These are phyloP conservation scores for Kuraishia piskuri DNA, from an alignment of 805 yeast genomes.

Conservation along the genomic window DNA sequence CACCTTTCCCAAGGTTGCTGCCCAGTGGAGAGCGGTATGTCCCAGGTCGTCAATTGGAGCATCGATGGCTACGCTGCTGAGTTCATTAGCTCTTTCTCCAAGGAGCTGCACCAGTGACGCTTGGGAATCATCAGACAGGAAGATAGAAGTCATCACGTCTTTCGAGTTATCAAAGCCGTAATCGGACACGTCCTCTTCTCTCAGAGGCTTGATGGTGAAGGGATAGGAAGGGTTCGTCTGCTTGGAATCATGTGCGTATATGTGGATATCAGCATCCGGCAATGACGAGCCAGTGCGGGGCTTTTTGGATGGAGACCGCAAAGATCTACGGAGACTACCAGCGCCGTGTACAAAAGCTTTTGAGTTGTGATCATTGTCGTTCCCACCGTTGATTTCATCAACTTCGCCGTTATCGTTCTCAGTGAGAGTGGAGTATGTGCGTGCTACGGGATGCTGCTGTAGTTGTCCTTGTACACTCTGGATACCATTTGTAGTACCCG, in stretches of 20 bases:
- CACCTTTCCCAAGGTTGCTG: constrained; percentile 80
- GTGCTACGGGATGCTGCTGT: constrained; percentile 1
- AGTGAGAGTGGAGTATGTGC: constrained; percentile 20
- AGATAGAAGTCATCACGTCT: constrained; percentile 41
- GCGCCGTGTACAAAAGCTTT: neutral
- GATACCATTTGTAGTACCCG: neutral
- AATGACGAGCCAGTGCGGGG: constrained; percentile 14
- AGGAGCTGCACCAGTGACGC: constrained; percentile 17
- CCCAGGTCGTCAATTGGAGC: constrained; percentile 91
- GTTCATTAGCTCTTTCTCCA: constrained; percentile 17
- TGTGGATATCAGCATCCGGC: constrained; percentile 14
- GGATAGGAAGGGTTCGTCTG: constrained; percentile 36
- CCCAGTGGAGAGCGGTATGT: constrained; percentile 93
- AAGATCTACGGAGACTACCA: constrained; percentile 2
- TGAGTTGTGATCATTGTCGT: neutral
- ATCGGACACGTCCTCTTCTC: constrained; percentile 2
- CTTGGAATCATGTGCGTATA: constrained; percentile 28
- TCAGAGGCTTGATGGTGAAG: constrained; percentile 39
- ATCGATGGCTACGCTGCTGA: constrained; percentile 49
- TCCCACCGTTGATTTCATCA: constrained; percentile 1
- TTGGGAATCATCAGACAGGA: constrained; percentile 32
- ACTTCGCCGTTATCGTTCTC: constrained; percentile 20
- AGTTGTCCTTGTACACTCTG: neutral
- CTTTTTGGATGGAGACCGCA: constrained; percentile 31
- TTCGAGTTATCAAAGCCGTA: constrained; percentile 29